Evolutionary conservation across 163 green algal genomes (phyloP).

Genomic region (Picocystis sp.): DNA sequence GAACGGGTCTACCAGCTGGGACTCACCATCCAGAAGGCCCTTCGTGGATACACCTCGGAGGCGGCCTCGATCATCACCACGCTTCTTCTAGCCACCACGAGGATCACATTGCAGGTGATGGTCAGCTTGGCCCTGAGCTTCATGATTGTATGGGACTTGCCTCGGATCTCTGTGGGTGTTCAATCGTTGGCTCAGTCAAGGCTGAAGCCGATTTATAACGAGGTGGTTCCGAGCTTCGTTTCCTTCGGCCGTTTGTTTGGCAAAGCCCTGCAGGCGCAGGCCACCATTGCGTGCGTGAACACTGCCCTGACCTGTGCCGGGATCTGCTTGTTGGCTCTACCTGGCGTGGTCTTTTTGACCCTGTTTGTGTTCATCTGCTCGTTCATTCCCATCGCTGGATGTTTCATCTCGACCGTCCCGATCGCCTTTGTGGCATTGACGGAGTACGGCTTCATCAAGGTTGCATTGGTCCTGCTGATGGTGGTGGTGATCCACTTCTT

Average conservation of each 20-base stretch:
- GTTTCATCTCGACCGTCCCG: constrained; percentile 81
- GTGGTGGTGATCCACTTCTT: constrained; percentile 79
- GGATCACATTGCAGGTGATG: constrained; percentile 51
- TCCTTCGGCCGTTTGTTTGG: constrained; percentile 82
- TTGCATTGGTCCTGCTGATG: constrained; percentile 76
- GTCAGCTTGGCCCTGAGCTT: constrained; percentile 68
- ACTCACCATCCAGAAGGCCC: constrained; percentile 32
- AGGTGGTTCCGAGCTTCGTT: constrained; percentile 58
- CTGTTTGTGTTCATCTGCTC: constrained; percentile 87
- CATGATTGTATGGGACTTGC: constrained; percentile 77
- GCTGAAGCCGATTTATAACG: constrained; percentile 62
- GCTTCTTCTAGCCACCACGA: constrained; percentile 56
- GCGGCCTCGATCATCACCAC: constrained; percentile 54
- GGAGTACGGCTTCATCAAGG: constrained; percentile 81
- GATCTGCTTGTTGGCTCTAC: constrained; percentile 72
- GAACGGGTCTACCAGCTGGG: constrained; percentile 49
- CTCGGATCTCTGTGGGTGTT: constrained; percentile 36
- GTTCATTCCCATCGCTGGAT: constrained; percentile 89
- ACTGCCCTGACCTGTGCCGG: constrained; percentile 65
- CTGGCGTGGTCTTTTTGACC: constrained; percentile 65
- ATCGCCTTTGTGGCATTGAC: constrained; percentile 87
- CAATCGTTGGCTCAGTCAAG: constrained; percentile 37
- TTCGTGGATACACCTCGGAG: constrained; percentile 73
- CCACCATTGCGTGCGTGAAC: constrained; percentile 74
- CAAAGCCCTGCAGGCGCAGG: constrained; percentile 72